A percentile compares a stretch with the other conserved stretches of the same genome.
Evolutionary conservation across 176 grass and related monocot genomes (phyloP).

Genomic region (Musa acuminata): DNA sequence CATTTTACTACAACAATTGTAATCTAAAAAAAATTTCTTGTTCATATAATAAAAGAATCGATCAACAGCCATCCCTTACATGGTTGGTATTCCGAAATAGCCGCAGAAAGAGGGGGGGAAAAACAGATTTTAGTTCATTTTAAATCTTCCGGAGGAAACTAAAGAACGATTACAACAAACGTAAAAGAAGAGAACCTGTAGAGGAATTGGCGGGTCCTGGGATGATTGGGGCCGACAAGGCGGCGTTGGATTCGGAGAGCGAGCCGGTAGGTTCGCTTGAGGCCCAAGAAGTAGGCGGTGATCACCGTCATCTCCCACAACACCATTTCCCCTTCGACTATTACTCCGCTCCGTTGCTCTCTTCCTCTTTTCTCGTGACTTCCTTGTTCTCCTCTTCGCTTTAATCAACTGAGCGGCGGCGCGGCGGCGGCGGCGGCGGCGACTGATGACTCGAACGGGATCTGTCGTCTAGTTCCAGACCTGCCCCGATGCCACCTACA

Average conservation of each 20-base stretch:
- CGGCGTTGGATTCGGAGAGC: constrained; percentile 80
- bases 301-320: constrained; percentile 91
- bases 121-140: too few species aligned
- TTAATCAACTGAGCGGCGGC: too few species aligned
- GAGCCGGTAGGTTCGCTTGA: constrained; percentile 66
- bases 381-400: too few species aligned
- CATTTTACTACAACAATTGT: too few species aligned
- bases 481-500: too few species aligned
- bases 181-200: constrained; percentile 29
- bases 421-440: too few species aligned
- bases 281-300: constrained; percentile 90
- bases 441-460: too few species aligned
- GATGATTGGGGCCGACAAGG: constrained; percentile 57
- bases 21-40: too few species aligned
- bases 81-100: not conserved
- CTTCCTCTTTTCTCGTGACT: not conserved
- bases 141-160: too few species aligned
- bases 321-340: constrained; percentile 37
- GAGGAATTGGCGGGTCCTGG: constrained; percentile 61
- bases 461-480: too few species aligned
- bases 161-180: not conserved
- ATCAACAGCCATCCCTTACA: not conserved
- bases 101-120: too few species aligned
- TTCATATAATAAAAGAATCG: not conserved
- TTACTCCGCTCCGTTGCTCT: not conserved